These are phyloP conservation scores for Amborella trichopoda DNA, from an alignment of 164 flowering plant genomes.

Conservation along the genomic window DNA sequence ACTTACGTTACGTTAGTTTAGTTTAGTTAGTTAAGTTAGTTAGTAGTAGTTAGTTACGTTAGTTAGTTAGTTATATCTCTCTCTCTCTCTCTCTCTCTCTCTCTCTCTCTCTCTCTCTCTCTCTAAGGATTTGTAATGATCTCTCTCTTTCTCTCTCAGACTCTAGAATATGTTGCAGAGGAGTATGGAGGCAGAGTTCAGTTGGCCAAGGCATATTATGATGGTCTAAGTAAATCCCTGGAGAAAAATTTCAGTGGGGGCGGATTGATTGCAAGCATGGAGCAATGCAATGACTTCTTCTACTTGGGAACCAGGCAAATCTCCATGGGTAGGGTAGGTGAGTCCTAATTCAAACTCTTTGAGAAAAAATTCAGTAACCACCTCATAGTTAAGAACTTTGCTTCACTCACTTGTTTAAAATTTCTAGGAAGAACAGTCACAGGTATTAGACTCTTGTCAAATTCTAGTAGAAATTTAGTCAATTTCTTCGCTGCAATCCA, in stretches of 20 bases:
- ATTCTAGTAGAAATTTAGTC: background rate
- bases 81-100: no score
- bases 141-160: constrained; percentile 21
- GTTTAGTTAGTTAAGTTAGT: no score
- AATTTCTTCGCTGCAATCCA: background rate
- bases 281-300: constrained; percentile 68
- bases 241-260: constrained; percentile 49
- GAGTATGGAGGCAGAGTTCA: constrained; percentile 62
- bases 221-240: constrained; percentile 43
- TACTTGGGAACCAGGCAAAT: constrained; percentile 51
- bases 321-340: constrained; percentile 65
- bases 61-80: no score
- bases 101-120: no score
- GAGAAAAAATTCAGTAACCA: background rate
- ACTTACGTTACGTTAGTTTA: no score
- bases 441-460: background rate
- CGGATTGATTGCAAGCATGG: constrained; percentile 69
- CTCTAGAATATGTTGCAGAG: constrained; percentile 44
- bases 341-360: no score
- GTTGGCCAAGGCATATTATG: constrained; percentile 52
- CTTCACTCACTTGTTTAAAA: background rate
- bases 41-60: no score
- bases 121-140: no score
- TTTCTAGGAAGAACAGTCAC: background rate
- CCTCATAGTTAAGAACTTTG: background rate